phyloP scores from a whole-genome alignment of 805 yeast genomes.

The Saccharomycopsis capsularis region DNA sequence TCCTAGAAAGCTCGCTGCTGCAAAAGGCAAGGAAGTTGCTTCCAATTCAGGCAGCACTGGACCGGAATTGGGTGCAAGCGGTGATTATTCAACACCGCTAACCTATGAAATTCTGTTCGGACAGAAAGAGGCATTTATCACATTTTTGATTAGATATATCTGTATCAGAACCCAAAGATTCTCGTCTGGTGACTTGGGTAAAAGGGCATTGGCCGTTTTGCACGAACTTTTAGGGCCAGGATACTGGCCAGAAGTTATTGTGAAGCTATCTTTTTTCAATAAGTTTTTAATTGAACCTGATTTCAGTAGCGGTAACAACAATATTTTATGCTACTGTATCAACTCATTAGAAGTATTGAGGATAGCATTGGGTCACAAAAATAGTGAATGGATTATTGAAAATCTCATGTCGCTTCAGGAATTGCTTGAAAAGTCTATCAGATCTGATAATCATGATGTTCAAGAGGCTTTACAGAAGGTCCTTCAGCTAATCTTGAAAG shows the following conservation, averaged over 20 bases:
- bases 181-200: conserved; percentile 77
- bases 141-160: conserved; percentile 79
- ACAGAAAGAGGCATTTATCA: conserved; percentile 83
- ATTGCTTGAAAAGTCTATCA: conserved; percentile 78
- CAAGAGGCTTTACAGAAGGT: conserved; percentile 81
- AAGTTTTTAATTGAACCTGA: conserved; percentile 78
- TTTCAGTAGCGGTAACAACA: conserved; percentile 44
- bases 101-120: conserved; percentile 61
- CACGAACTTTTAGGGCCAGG: conserved; percentile 64
- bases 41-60: conserved; percentile 8
- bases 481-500: conserved; percentile 56
- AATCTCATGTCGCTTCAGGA: conserved; percentile 64
- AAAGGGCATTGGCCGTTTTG: conserved; percentile 70
- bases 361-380: conserved; percentile 73
- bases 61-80: conserved; percentile 23
- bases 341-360: conserved; percentile 87
- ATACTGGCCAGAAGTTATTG: conserved; percentile 78
- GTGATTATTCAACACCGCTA: conserved; percentile 39
- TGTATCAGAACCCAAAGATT: conserved; percentile 83
- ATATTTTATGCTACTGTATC: conserved; percentile 59
- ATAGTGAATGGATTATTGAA: conserved; percentile 71
- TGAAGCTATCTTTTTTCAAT: conserved; percentile 84
- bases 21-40: conserved; percentile 26
- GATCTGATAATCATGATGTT: conserved; percentile 77
- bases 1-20: conserved; percentile 30